phyloP scores from a whole-genome alignment of 2,329 filamentous ascomycete genomes.

The Gyromitra esculenta region DNA sequence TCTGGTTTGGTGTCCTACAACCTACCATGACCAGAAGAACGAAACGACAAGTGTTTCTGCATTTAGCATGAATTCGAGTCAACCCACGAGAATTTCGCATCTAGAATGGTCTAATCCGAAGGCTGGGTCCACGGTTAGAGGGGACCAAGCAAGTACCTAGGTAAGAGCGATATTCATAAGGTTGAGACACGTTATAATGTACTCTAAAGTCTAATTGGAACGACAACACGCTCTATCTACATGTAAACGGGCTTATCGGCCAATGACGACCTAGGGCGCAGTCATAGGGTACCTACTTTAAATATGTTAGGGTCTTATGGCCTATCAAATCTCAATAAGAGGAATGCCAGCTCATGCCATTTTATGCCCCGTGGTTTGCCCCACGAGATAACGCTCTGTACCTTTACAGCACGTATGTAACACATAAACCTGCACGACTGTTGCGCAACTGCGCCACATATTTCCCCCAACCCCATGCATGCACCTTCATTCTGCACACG shows the following conservation, averaged over 20 bases:
- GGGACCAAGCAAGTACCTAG: not conserved
- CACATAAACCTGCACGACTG: conserved; percentile 5
- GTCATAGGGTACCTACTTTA: not conserved
- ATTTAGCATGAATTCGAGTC: too few relatives aligned
- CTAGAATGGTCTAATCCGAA: not conserved
- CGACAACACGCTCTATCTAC: not conserved
- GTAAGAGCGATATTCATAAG: not conserved
- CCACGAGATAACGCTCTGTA: conserved; percentile 1
- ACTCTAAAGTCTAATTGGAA: not conserved
- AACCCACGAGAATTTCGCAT: not conserved
- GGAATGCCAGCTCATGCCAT: conserved; percentile 9
- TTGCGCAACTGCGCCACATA: conserved; percentile 20
- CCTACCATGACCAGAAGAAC: too few relatives aligned
- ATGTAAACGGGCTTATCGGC: not conserved
- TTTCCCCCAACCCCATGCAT: not conserved
- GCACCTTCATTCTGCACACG: not conserved
- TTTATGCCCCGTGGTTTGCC: conserved; percentile 24
- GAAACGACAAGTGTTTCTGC: not conserved
- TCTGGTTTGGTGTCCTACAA: not conserved
- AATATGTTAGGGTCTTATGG: not conserved
- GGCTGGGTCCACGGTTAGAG: not conserved
- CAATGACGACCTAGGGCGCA: not conserved
- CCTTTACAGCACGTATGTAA: not conserved
- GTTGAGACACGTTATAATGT: not conserved
- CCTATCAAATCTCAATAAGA: not conserved